phyloP scores from a whole-genome alignment of 306 rosid species.

The Malus sylvestris region DNA sequence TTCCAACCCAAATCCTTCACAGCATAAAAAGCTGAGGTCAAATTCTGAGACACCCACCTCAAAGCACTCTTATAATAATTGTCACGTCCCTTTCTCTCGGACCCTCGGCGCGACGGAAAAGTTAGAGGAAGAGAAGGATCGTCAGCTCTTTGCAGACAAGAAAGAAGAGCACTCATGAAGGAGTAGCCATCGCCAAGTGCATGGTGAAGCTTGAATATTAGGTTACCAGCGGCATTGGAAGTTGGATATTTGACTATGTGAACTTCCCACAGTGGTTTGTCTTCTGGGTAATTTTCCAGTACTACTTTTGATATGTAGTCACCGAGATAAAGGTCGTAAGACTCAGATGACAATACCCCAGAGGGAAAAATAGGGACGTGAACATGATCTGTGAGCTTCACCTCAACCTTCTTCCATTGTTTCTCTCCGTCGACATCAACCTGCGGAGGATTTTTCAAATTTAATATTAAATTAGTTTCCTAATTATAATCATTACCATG shows the following conservation, averaged over 20 bases:
- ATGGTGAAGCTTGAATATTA: neutral
- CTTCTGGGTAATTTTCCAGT: neutral
- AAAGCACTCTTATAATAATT: neutral
- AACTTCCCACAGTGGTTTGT: neutral
- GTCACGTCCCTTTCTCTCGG: neutral
- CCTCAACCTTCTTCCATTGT: neutral
- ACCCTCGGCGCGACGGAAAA: neutral
- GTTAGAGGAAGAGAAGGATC: neutral
- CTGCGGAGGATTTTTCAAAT: neutral
- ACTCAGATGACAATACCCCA: neutral
- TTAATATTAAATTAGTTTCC: neutral
- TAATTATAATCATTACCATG: no score
- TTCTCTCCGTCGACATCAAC: neutral
- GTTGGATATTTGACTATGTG: neutral
- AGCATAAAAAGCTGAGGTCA: neutral
- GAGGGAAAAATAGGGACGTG: neutral
- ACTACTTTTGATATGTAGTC: neutral
- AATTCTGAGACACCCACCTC: neutral
- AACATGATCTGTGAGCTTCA: neutral
- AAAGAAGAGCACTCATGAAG: neutral
- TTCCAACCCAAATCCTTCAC: neutral
- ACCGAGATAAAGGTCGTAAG: neutral
- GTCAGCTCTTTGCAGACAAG: neutral
- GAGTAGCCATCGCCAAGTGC: conserved; percentile 5
- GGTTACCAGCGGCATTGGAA: neutral